A percentile compares a stretch with the other conserved stretches of the same genome.
Evolutionary conservation across 805 yeast genomes (phyloP).

Genomic region (Pichia membranifaciens): DNA sequence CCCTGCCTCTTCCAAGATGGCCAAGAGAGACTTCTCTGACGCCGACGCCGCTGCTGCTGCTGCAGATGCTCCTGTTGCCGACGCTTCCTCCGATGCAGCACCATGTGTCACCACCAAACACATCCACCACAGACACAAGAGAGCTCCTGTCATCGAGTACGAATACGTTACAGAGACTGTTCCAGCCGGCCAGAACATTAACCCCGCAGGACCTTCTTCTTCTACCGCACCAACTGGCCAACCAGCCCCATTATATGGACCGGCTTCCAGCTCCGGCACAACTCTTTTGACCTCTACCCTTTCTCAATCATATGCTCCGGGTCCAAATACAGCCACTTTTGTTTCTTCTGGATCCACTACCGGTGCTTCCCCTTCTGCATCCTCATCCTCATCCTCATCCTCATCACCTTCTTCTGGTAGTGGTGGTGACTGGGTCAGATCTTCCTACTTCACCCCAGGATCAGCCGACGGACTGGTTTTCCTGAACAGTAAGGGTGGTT

Average conservation of each 20-base stretch:
- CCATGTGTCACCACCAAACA: constrained; percentile 40
- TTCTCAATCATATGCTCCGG: too few species aligned
- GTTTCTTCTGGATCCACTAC: constrained; percentile 19
- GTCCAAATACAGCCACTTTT: constrained; percentile 9
- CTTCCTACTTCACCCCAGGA: constrained; percentile 62
- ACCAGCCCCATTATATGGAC: too few species aligned
- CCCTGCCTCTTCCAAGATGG: constrained; percentile 37
- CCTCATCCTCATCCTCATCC: constrained; percentile 30
- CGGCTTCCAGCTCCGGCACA: constrained; percentile 24
- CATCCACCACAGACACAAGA: constrained; percentile 47
- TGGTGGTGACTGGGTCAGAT: constrained; percentile 64
- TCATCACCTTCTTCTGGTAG: constrained; percentile 22
- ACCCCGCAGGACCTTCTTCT: too few species aligned
- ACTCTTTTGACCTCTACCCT: constrained; percentile 22
- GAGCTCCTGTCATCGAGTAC: constrained; percentile 58
- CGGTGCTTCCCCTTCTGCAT: constrained; percentile 21
- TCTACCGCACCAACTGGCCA: too few species aligned
- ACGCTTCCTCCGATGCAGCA: too few species aligned
- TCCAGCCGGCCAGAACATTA: constrained; percentile 56
- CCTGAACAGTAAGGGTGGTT: constrained; percentile 85
- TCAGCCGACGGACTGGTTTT: constrained; percentile 67
- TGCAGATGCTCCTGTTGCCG: constrained; percentile 34
- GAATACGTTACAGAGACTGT: constrained; percentile 78
- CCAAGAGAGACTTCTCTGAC: constrained; percentile 18
- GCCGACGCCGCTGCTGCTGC: too few species aligned